These are phyloP conservation scores for Epichloe uncinata DNA, from an alignment of 2,329 filamentous ascomycete genomes.

Conservation along the genomic window DNA sequence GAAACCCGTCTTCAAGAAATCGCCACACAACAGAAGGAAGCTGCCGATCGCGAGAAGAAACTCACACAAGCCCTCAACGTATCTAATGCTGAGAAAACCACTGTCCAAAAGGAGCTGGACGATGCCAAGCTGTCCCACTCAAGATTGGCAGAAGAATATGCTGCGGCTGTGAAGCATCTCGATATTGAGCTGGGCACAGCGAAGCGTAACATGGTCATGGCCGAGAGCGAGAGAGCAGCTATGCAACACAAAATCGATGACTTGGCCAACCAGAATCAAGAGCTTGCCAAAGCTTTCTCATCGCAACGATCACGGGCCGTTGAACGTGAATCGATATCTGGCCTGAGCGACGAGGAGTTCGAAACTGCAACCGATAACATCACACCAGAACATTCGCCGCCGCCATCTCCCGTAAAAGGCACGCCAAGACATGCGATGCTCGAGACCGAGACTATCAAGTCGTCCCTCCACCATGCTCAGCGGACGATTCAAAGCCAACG, in stretches of 20 bases:
- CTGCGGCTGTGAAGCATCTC: conserved; percentile 63
- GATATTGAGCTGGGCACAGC: conserved; percentile 79
- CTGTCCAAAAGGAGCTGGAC: conserved; percentile 75
- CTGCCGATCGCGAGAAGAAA: conserved; percentile 70
- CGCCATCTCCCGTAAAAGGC: conserved; percentile 77
- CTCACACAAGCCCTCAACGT: conserved; percentile 59
- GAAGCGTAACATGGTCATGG: conserved; percentile 64
- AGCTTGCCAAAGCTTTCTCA: conserved; percentile 74
- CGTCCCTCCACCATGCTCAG: conserved; percentile 86
- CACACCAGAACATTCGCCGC: conserved; percentile 83
- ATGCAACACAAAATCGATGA: conserved; percentile 83
- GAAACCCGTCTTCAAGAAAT: conserved; percentile 87
- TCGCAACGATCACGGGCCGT: conserved; percentile 54
- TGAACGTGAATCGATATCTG: conserved; percentile 48
- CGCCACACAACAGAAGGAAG: conserved; percentile 58
- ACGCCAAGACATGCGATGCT: conserved; percentile 83
- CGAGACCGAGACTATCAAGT: conserved; percentile 92
- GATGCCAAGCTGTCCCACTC: conserved; percentile 72
- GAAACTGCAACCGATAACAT: conserved; percentile 53
- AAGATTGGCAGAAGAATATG: conserved; percentile 70
- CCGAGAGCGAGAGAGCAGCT: conserved; percentile 63
- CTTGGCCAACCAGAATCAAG: conserved; percentile 75
- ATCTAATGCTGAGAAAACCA: conserved; percentile 60
- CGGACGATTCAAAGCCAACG: conserved; percentile 93
- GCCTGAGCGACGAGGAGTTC: conserved; percentile 47